Evolutionary conservation across 169 alveolate species (phyloP), one percentile per base, ranked within the genome.

Genomic region (Babesia ovis): DNA sequence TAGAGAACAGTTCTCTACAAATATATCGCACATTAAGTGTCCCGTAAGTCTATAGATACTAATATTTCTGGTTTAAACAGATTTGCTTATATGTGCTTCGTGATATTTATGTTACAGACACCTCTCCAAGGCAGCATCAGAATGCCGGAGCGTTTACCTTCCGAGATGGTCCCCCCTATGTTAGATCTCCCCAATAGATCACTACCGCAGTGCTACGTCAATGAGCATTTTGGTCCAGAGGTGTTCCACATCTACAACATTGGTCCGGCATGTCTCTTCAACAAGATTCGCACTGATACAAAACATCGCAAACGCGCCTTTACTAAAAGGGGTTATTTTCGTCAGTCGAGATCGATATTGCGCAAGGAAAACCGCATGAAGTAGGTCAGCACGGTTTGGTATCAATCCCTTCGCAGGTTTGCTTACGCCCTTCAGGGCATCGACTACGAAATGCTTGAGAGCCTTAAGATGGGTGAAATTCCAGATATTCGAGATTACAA

Each of bases 381-480:
- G 86, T 77, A 29, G 61, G 81, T 58, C 14, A 25, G 4, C 34
- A 16, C 4, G 16, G 14, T 23, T 0, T 18, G 8, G 31, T 6
- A 9, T 54, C 11, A 68, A 25, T 32, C n/a, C n/a, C 4, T 39
- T 51, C 22, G 34, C 50, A 77, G 86, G 68, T 77, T 50, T 41
- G 86, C 86, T 6, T 77, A 68, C 35, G 80, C 82, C 39, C 68
- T 77, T 23, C 82, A 77, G 67, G 86, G 86, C 59, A 77, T 77
- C n/a, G 86, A 77, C 68, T 77, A 77, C 43, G 86, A 77, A 32
- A 43, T 59, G 74, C 42, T 77, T 12, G 86, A 68, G 64, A 41
- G 66, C 27, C 54, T 77, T n/a, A 68, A 67, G 60, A 66, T 56
- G 80, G 86, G 86, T 39, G 86, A 77, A 39, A 66, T 77, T 31